Base-by-base conservation (phyloP, 768 basidiomycete genomes). In the Hirschioporus abietinus region DNA sequence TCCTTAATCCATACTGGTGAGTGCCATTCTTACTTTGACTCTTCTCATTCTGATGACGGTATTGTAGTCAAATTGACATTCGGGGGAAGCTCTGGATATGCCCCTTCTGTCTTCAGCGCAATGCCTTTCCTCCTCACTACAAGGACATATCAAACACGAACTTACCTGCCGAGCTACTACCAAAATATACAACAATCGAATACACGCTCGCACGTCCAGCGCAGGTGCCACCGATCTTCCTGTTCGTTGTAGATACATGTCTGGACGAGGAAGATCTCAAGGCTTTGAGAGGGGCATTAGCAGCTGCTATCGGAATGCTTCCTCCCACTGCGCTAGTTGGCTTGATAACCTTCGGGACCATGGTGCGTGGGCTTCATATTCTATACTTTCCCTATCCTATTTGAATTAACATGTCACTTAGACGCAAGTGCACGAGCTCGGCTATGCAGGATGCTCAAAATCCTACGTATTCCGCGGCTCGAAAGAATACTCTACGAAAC, bases 81-180 rank as follows among this genome's bases (percentile, higher is more conserved):
- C 88, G 97, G 73, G 96, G 92, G 72, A 99, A 99, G 78, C 87
- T 99, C 64, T 99, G 97, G 97, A 99, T 99, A 71, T 99, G 97
- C 74, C 97, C 97, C 4, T 99, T 99, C 82, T 99, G 97, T 79
- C 83, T 99, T 64, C 90, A 92, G 36, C 90, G 97, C 67, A 99
- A 99, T 76, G 88, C 96, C 1, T 98, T 99, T 81, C 97, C 97
- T 5, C 92, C 93, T 0, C 96, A 99, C 77, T 99, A 99, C 84
- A 96, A 97, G 80, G 96, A 99, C 75, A 96, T 99, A 70, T 95
- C 95, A 61, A 91, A 91, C 78, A 96, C 92, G 70, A 99, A 99
- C 78, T 86, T 99, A 23, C 97, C 97, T 63, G 91, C 95, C 17
- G 97, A 99, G 76, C 85, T 99, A 34, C 79, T 99, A 52, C 95